Base-by-base conservation (phyloP, 2,329 filamentous ascomycete genomes). In the Beauveria australis region DNA sequence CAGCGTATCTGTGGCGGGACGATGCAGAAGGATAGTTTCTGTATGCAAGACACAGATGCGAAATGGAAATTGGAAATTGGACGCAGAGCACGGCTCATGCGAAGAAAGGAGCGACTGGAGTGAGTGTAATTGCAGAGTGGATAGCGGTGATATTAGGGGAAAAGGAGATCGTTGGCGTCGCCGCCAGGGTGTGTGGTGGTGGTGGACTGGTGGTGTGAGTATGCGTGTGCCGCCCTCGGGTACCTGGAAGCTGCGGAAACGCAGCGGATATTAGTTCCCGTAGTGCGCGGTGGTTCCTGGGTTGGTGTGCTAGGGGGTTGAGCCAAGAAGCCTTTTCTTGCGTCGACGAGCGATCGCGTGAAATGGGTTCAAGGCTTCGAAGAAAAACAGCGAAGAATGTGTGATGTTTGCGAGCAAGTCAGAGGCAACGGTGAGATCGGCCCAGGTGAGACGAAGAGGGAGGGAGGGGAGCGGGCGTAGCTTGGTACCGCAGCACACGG, bases 101-200 rank as follows among this genome's bases (percentile, higher is more conserved):
- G 33, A 61, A 60, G 68, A 73, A 75, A 73, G 69, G 72, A 74
- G 71, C 72, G 73, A 75, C 73, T 74, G 68, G 70, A 71, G 70
- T 73, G 71, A 74, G 70, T 63, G 71, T 69, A 71, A 72, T 69
- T 68, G 67, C 67, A 69, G 66, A 71, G 71, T 73, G 72, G 71
- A 73, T 70, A 69, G 67, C 64, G 66, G 69, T 68, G 71, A 74
- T 72, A 73, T 72, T 70, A 72, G 69, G 66, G 53, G 53, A 68
- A 74, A 75, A 74, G 70, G 71, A 70, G 69, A 72, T 62, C 60
- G 60, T 57, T 61, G 60, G 46, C 41, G 53, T 61, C 48, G 60
- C 53, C 40, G 60, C 57, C 40, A 48, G 57, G 57, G 57, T 60
- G 57, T 60, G 48, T 28, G 43, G 41, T 41, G 24, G 44, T 28